Evolutionary conservation across 2,329 filamentous ascomycete species (phyloP).

Genomic region (Chaetomiaceae sp.): DNA sequence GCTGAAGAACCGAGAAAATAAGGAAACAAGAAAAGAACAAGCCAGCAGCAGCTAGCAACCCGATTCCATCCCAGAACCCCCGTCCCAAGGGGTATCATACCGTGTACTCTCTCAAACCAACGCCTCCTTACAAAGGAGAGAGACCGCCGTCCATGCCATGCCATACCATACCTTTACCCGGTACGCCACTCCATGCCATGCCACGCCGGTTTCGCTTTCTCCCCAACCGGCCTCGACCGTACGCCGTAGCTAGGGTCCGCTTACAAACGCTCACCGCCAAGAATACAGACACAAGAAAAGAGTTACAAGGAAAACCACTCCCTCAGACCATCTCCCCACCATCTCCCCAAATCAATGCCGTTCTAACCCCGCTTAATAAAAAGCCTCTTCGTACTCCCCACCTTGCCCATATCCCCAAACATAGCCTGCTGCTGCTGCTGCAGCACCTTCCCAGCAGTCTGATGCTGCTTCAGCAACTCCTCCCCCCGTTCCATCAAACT

Average conservation of each 20-base stretch:
- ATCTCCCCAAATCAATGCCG: too few relatives aligned
- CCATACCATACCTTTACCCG: not conserved
- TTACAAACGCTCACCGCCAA: not conserved
- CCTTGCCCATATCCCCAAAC: conserved; percentile 68
- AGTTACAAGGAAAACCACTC: too few relatives aligned
- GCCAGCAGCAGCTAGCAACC: not conserved
- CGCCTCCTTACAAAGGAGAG: not conserved
- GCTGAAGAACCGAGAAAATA: not conserved
- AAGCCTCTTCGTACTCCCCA: conserved; percentile 67
- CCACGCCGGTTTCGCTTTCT: conserved; percentile 1
- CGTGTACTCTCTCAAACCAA: not conserved
- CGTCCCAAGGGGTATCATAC: conserved; percentile 10
- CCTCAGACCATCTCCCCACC: too few relatives aligned
- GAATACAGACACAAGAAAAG: too few relatives aligned
- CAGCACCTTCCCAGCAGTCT: too few relatives aligned
- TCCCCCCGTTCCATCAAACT: conserved; percentile 14
- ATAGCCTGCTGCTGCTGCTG: conserved; percentile 29
- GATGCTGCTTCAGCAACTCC: too few relatives aligned
- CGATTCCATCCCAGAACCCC: not conserved
- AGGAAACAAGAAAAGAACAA: not conserved
- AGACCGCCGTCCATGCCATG: not conserved
- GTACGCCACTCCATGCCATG: not conserved
- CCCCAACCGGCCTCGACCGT: not conserved
- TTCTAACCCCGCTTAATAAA: conserved; percentile 48
- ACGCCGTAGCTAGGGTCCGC: not conserved